phyloP scores from a whole-genome alignment of 2,329 filamentous ascomycete species.

The Macroventuria anomochaeta region DNA sequence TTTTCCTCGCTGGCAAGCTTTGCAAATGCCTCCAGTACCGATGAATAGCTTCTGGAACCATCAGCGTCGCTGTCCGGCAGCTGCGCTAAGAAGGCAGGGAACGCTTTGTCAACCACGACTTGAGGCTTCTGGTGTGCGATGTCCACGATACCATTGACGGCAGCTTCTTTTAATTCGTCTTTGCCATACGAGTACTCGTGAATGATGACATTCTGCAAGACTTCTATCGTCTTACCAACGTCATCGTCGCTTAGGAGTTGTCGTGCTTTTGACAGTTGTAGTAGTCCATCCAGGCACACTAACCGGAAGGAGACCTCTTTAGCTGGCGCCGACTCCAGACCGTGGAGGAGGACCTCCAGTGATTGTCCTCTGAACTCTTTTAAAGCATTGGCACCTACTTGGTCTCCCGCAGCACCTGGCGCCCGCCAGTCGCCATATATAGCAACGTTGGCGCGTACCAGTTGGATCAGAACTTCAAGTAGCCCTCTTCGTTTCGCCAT shows the following conservation, averaged over 20 bases:
- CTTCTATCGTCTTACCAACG: conserved; percentile 61
- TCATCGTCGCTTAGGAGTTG: conserved; percentile 52
- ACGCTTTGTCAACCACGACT: conserved; percentile 68
- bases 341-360: conserved; percentile 52
- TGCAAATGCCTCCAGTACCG: conserved; percentile 68
- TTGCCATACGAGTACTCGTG: conserved; percentile 63
- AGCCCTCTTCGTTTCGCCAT: conserved; percentile 68
- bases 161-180: conserved; percentile 64
- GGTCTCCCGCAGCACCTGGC: conserved; percentile 46
- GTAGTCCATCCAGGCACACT: conserved; percentile 53
- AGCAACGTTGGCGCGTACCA: conserved; percentile 64
- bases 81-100: conserved; percentile 70
- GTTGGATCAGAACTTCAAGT: conserved; percentile 64
- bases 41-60: conserved; percentile 56
- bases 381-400: conserved; percentile 46
- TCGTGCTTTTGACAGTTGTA: conserved; percentile 52
- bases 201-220: conserved; percentile 67
- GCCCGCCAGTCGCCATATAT: conserved; percentile 64
- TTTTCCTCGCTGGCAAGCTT: conserved; percentile 68
- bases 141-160: conserved; percentile 64
- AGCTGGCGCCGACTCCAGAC: conserved; percentile 52
- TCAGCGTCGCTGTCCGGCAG: conserved; percentile 65
- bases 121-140: conserved; percentile 68
- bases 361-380: conserved; percentile 51
- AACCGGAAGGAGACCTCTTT: conserved; percentile 60